Conservation (phyloP, 2,329 filamentous ascomycete species). For the Fusarium buharicum region DNA sequence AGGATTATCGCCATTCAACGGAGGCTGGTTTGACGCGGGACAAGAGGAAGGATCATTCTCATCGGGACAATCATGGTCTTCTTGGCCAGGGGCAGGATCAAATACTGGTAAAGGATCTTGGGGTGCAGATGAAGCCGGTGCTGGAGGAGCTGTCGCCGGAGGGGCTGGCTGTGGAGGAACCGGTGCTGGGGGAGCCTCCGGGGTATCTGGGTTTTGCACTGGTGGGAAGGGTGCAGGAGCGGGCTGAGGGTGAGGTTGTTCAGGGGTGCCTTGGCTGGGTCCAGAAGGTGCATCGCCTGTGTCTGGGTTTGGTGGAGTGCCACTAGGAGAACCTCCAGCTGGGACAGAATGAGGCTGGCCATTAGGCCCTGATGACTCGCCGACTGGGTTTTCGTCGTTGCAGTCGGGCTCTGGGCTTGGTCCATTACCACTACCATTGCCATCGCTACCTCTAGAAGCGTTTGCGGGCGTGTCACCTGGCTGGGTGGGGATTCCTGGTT, state of each 20-base stretch:
- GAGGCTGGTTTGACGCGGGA: not conserved
- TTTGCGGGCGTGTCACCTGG: too few species aligned
- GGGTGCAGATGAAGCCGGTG: slow-evolving; percentile 1
- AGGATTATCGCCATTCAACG: not conserved
- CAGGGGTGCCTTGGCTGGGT: not conserved
- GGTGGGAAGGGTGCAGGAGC: slow-evolving; percentile 7
- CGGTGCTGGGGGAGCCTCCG: not conserved
- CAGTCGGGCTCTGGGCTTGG: not conserved
- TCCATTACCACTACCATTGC: not conserved
- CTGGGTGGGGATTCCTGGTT: too few species aligned
- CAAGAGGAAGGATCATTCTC: not conserved
- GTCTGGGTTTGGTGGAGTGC: not conserved
- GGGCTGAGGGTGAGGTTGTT: slow-evolving; percentile 7
- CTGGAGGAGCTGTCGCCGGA: not conserved
- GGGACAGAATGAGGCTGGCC: slow-evolving; percentile 1
- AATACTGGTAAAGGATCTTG: slow-evolving; percentile 5
- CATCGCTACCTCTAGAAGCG: too few species aligned
- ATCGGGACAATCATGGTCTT: not conserved
- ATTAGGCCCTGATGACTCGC: not conserved
- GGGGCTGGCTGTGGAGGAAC: not conserved
- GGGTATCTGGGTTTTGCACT: slow-evolving; percentile 1
- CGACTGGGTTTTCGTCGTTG: too few species aligned
- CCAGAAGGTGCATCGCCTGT: not conserved
- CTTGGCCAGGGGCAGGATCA: not conserved
- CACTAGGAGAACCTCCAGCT: not conserved